Evolutionary conservation across 139 green algal genomes (phyloP), one percentile per base, ranked within the genome.

Genomic region (Tetradesmus lagerheimii): DNA sequence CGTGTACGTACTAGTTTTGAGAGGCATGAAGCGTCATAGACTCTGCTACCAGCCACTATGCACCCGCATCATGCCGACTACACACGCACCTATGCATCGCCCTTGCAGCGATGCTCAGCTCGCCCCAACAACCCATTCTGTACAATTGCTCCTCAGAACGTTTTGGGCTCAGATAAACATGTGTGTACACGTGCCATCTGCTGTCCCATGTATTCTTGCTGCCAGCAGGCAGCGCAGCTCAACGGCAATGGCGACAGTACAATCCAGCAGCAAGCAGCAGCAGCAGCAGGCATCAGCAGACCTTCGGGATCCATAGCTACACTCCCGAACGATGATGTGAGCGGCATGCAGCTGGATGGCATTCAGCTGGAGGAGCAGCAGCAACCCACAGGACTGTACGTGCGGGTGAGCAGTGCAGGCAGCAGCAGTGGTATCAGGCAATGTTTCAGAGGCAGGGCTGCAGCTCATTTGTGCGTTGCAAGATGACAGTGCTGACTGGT

Each of bases 371-470:
- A 77, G 1, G 83, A 92, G 8, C 6, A 74, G 1, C 83, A 86
- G 2, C 80, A 86, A 34, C 71, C 85, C 31, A 88, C 90, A 14
- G 90, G 92, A 5, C 85, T 94, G 11, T 93, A 90, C 50, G 92
- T 94, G 12, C 83, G 92, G 92, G 92, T 94, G 77, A 81, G 34
- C 38, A 35, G 0, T 41, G 2, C 18, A 43, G 39, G 45, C 80
- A 86, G 5, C 45, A 86, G 80, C 53, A 71, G 57, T n/a, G n/a
- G n/a, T n/a, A n/a, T n/a, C n/a, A n/a, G n/a, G n/a, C n/a, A n/a
- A n/a, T n/a, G n/a, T n/a, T n/a, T n/a, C 47, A 62, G 6, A 15
- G 43, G 47, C 47, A 62, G 47, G 12, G 47, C 47, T 23, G 47
- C 47, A 62, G 47, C 8, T 50, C 43, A 50, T n/a, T n/a, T n/a